Evolutionary conservation across 169 alveolate species (phyloP).

Genomic region (Perkinsus marinus): DNA sequence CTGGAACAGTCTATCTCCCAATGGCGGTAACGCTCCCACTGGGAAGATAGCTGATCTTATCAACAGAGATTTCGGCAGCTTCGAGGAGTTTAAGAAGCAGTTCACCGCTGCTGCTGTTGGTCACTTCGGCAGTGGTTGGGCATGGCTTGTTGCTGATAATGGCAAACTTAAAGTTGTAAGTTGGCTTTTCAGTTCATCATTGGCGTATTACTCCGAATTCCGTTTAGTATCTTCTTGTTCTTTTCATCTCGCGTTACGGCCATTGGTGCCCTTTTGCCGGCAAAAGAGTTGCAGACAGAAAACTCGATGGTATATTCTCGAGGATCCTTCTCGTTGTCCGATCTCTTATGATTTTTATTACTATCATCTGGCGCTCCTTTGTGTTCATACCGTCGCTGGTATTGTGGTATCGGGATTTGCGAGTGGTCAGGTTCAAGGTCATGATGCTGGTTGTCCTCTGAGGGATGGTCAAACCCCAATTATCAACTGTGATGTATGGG

Average conservation of each 20-base stretch:
- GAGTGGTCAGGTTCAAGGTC: slow-evolving; percentile 12
- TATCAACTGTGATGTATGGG: slow-evolving; percentile 80
- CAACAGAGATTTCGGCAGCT: slow-evolving; percentile 64
- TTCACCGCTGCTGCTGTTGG: slow-evolving; percentile 64
- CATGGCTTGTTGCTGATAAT: slow-evolving; percentile 81
- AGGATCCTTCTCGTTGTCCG: too few species aligned
- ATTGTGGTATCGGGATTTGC: too few species aligned
- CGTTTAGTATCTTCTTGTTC: too few species aligned
- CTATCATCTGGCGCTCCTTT: too few species aligned
- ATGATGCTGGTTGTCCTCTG: slow-evolving; percentile 21
- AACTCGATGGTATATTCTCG: too few species aligned
- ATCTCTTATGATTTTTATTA: too few species aligned
- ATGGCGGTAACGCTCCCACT: slow-evolving; percentile 72
- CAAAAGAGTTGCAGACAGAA: too few species aligned
- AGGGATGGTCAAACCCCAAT: slow-evolving; percentile 40
- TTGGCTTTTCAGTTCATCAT: too few species aligned
- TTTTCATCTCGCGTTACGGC: too few species aligned
- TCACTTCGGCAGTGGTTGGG: slow-evolving; percentile 96
- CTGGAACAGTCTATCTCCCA: slow-evolving; percentile 81
- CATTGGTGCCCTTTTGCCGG: too few species aligned
- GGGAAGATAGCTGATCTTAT: slow-evolving; percentile 57
- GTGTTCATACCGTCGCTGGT: too few species aligned
- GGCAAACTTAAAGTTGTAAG: slow-evolving; percentile 65
- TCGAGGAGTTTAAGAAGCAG: slow-evolving; percentile 55
- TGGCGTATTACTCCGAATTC: too few species aligned